Evolutionary conservation across 73 alveolate genomes (phyloP).

Genomic region (Tetrahymena malaccensis): DNA sequence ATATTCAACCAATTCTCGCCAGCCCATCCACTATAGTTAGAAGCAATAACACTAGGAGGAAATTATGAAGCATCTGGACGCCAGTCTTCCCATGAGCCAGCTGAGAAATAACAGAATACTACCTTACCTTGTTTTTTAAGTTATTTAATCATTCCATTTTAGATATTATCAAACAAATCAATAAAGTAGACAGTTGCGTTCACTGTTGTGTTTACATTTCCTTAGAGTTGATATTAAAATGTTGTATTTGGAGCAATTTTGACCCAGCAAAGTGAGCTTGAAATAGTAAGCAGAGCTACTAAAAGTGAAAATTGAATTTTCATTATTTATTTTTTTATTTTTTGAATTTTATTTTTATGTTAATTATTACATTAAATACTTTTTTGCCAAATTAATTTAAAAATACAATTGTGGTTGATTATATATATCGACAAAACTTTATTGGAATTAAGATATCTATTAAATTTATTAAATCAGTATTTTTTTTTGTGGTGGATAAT

Average conservation of each 20-base stretch:
- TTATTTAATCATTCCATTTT: not conserved
- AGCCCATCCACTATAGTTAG: not conserved
- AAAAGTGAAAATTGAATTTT: not conserved
- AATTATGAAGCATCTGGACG: not conserved
- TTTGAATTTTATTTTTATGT: not conserved
- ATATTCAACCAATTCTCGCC: constrained; percentile 3
- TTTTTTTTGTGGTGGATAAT: not conserved
- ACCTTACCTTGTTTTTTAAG: not conserved
- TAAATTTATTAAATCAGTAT: not conserved
- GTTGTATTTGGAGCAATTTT: not conserved
- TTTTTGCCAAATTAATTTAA: not conserved
- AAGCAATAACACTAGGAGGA: not conserved
- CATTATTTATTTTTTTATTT: not conserved
- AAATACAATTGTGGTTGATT: not conserved
- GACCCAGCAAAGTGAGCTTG: not conserved
- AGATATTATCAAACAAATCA: not conserved
- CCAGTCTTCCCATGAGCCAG: constrained; percentile 6
- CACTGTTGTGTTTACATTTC: not conserved
- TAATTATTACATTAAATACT: not conserved
- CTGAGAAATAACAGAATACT: constrained; percentile 1
- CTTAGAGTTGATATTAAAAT: not conserved
- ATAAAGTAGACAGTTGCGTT: not conserved
- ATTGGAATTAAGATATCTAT: not conserved
- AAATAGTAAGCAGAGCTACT: not conserved
- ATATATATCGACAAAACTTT: too few relatives aligned